phyloP scores from a whole-genome alignment of 1,284 basidiomycete genomes.

The Mrakiaceae sp. region DNA sequence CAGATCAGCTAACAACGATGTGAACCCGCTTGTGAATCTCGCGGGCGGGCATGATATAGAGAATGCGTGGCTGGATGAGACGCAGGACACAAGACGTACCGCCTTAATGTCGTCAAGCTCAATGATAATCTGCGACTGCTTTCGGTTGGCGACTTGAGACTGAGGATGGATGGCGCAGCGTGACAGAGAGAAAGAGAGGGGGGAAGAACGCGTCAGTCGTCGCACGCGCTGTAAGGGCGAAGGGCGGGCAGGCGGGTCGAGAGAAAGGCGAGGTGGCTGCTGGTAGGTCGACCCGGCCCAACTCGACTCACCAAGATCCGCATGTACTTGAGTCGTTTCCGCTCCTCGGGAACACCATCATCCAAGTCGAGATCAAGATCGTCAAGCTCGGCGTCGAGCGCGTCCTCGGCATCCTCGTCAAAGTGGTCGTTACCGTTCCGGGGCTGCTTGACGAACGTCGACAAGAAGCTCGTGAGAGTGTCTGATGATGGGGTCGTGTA shows the following conservation, averaged over 20 bases:
- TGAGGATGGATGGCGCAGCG: slow-evolving; percentile 26
- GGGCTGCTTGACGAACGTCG: slow-evolving; percentile 41
- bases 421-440: slow-evolving; percentile 22
- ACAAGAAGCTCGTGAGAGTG: slow-evolving; percentile 57
- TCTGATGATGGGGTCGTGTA: slow-evolving; percentile 33
- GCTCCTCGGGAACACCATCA: slow-evolving; percentile 36
- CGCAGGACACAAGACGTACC: slow-evolving; percentile 20
- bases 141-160: slow-evolving; percentile 84
- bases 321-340: slow-evolving; percentile 67
- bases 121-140: slow-evolving; percentile 31
- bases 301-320: slow-evolving; percentile 60
- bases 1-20: too few relatives aligned
- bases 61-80: too few relatives aligned
- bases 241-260: not conserved
- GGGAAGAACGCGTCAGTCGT: too few relatives aligned
- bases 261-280: slow-evolving; percentile 19
- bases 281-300: not conserved
- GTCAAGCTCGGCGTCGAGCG: slow-evolving; percentile 47
- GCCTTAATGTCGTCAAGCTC: slow-evolving; percentile 35
- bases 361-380: slow-evolving; percentile 37
- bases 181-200: too few relatives aligned
- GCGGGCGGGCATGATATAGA: too few relatives aligned
- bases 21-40: too few relatives aligned
- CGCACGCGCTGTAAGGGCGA: too few relatives aligned
- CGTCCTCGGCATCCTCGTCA: slow-evolving; percentile 50